Evolutionary conservation across 208 protist species (phyloP).

Genomic region (Wallacemonas sp.): DNA sequence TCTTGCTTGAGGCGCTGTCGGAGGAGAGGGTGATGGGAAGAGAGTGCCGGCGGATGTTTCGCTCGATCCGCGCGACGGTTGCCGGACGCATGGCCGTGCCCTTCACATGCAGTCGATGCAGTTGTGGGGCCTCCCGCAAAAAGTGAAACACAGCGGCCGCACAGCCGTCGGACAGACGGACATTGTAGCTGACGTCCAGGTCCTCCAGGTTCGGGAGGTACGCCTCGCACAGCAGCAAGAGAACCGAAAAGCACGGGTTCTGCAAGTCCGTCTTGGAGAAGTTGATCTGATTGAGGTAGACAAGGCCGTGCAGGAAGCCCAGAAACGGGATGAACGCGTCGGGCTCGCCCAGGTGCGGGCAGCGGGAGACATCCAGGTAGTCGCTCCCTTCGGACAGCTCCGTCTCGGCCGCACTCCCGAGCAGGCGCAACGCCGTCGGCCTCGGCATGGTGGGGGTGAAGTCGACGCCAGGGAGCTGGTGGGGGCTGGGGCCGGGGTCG

Average conservation of each 20-base stretch:
- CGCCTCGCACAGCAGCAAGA: slow-evolving; percentile 46
- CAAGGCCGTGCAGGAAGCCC: slow-evolving; percentile 35
- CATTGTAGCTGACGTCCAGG: slow-evolving; percentile 21
- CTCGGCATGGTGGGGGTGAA: not conserved
- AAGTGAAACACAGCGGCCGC: slow-evolving; percentile 14
- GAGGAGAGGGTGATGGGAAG: not conserved
- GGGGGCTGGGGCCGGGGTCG: not conserved
- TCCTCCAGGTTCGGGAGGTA: slow-evolving; percentile 36
- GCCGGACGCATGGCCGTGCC: slow-evolving; percentile 23
- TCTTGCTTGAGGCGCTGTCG: not conserved
- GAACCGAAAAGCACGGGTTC: slow-evolving; percentile 25
- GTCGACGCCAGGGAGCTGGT: slow-evolving; percentile 1
- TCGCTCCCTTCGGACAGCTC: not conserved
- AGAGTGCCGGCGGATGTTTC: not conserved
- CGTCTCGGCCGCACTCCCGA: not conserved
- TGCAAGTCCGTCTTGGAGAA: slow-evolving; percentile 24
- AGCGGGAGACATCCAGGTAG: slow-evolving; percentile 8
- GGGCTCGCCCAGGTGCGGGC: slow-evolving; percentile 9
- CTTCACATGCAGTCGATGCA: slow-evolving; percentile 2
- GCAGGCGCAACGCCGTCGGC: not conserved
- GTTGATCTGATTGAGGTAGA: slow-evolving; percentile 20
- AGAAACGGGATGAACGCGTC: slow-evolving; percentile 25
- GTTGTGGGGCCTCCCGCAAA: not conserved
- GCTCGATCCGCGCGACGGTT: not conserved
- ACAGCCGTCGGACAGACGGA: slow-evolving; percentile 2